Evolutionary conservation across 2,329 filamentous ascomycete genomes (phyloP).

Genomic region (Colletotrichum orbiculare): DNA sequence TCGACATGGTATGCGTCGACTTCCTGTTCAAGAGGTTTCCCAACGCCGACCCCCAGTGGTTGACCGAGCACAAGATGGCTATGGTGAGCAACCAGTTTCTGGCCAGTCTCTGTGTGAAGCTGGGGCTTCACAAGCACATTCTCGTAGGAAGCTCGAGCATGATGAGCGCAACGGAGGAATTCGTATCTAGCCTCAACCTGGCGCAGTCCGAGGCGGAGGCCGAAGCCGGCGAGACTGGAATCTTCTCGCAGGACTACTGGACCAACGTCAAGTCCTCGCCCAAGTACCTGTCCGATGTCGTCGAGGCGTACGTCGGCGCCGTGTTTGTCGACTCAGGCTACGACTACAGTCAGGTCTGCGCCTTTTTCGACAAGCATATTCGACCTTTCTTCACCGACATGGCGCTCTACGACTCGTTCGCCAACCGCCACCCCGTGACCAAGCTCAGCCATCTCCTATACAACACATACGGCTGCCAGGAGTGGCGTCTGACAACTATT

Average conservation of each 20-base stretch:
- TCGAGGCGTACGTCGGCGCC: slow-evolving; percentile 90
- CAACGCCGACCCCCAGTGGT: slow-evolving; percentile 89
- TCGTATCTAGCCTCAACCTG: slow-evolving; percentile 68
- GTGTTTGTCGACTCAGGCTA: slow-evolving; percentile 91
- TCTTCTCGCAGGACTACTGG: slow-evolving; percentile 75
- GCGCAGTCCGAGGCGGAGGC: slow-evolving; percentile 50
- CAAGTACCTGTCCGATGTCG: slow-evolving; percentile 83
- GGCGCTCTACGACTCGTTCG: slow-evolving; percentile 86
- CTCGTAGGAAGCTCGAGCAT: slow-evolving; percentile 61
- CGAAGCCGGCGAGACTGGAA: slow-evolving; percentile 48
- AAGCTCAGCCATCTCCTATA: slow-evolving; percentile 74
- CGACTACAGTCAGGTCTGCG: slow-evolving; percentile 76
- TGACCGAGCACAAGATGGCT: slow-evolving; percentile 99
- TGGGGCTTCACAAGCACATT: slow-evolving; percentile 82
- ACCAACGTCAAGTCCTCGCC: slow-evolving; percentile 70
- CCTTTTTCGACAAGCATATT: slow-evolving; percentile 82
- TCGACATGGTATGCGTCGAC: slow-evolving; percentile 88
- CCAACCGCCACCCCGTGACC: slow-evolving; percentile 86
- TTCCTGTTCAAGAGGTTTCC: slow-evolving; percentile 83
- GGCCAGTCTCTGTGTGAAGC: slow-evolving; percentile 80
- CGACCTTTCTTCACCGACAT: slow-evolving; percentile 87
- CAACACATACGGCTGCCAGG: slow-evolving; percentile 71
- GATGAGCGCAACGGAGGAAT: slow-evolving; percentile 60
- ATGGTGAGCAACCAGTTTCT: slow-evolving; percentile 98
- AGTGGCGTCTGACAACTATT: slow-evolving; percentile 65